phyloP scores from a whole-genome alignment of 768 basidiomycete genomes.

The Serpula lacrymans region DNA sequence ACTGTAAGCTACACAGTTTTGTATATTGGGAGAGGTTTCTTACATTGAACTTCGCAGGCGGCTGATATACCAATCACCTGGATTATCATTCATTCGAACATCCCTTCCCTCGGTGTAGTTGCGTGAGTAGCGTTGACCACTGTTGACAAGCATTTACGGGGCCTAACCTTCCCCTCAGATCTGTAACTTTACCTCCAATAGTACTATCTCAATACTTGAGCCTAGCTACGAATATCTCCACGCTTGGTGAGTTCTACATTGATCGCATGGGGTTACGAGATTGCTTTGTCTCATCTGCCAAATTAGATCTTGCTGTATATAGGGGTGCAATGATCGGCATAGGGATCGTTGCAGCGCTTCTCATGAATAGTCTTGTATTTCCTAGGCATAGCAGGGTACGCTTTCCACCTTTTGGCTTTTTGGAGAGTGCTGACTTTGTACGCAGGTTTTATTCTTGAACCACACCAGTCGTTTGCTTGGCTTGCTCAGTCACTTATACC shows the following conservation, averaged over 20 bases:
- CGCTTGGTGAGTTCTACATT: conserved; percentile 21
- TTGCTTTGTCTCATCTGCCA: too few species aligned
- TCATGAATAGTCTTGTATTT: conserved; percentile 42
- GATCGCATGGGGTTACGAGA: conserved; percentile 1
- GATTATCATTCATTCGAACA: conserved; percentile 36
- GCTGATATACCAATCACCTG: conserved; percentile 45
- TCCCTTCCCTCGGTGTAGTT: conserved; percentile 41
- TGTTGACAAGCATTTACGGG: too few species aligned
- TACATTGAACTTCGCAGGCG: conserved; percentile 22
- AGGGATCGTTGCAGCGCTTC: conserved; percentile 43
- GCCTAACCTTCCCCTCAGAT: too few species aligned
- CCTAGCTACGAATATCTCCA: conserved; percentile 22
- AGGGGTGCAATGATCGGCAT: conserved; percentile 40
- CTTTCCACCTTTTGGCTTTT: background rate
- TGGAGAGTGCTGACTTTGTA: conserved; percentile 1
- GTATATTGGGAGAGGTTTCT: too few species aligned
- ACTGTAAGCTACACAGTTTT: conserved; percentile 34
- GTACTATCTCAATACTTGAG: conserved; percentile 29
- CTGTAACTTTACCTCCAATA: conserved; percentile 43
- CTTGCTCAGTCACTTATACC: conserved; percentile 40
- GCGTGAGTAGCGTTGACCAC: conserved; percentile 27
- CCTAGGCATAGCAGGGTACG: conserved; percentile 45
- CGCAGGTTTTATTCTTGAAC: conserved; percentile 40
- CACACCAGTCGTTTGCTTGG: conserved; percentile 36
- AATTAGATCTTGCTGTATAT: conserved; percentile 35